Base-by-base conservation (phyloP, 129 eudicot genomes). In the Centaurea solstitialis region DNA sequence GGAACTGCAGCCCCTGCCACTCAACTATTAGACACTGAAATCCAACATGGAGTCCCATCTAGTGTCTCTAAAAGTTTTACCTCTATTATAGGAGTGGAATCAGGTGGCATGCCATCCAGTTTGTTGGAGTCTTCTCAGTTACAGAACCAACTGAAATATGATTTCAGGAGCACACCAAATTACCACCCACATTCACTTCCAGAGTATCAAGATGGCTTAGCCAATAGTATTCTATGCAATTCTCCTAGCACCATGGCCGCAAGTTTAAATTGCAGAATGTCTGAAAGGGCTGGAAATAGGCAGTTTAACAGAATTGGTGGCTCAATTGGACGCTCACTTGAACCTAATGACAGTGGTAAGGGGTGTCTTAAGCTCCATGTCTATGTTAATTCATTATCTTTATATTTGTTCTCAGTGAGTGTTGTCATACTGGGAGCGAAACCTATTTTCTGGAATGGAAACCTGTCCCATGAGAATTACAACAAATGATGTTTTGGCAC, bases 101-200 rank as follows among this genome's bases (percentile, higher is more conserved):
- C 90, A 72, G 68, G 50, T 76, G 89, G 90, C 72, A 88, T 80
- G 61, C 91, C 85, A 21, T 78, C 93, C 76, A 81, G 77, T 81
- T 38, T 86, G 68, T 20, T 82, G 33, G 93, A 81, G 45, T 78
- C 88, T 47, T 45, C 76, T 38, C 86, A 76, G 45, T 70, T 85
- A 59, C 82, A 64, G n/a, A 83, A 76, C 87, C 92, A 89, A 30
- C 82, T 78, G 79, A 91, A 88, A 70, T 85, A 80, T 82, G 92
- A 91, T 77, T 75, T 83, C 74, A 86, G 84, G 72, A 84, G 84
- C 47, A 5, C 79, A 21, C 79, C 87, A 62, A 92, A 77, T 82
- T 87, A 84, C 79, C 94, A 90, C 87, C 97, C 97, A 70, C 93
- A 88, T 79, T 92, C 99, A 35, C 93, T 95, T 84, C 97, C 98